A percentile compares a stretch with the other conserved stretches of the same genome.
Conservation (phyloP, 805 yeast genomes). For the Wickerhamiella kurtzmanii region DNA sequence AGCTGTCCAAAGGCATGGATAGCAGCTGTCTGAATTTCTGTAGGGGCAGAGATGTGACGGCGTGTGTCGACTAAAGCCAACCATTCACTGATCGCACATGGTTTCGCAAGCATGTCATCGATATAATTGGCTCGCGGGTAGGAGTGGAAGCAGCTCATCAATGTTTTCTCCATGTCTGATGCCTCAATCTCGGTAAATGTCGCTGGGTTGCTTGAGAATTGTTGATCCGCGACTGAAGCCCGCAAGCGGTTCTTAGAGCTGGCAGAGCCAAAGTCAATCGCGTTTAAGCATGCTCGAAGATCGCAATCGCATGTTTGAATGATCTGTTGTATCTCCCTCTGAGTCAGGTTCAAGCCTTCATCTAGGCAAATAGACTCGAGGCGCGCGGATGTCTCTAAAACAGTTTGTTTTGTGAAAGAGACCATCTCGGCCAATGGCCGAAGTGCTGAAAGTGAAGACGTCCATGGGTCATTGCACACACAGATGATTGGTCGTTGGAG, state of each 20-base stretch:
- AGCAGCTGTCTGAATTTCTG: conserved; percentile 12
- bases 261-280: conserved; percentile 49
- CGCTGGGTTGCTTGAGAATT: background rate
- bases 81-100: conserved; percentile 62
- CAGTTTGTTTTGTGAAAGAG: conserved; percentile 46
- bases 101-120: conserved; percentile 36
- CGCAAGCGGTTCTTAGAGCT: background rate
- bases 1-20: conserved; percentile 50
- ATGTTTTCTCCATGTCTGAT: conserved; percentile 46
- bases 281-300: conserved; percentile 71
- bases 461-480: conserved; percentile 77
- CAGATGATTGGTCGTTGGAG: conserved; percentile 78
- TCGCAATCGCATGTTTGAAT: conserved; percentile 68
- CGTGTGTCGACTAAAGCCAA: conserved; percentile 48
- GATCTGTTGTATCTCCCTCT: conserved; percentile 45
- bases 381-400: conserved; percentile 33
- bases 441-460: conserved; percentile 58
- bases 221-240: background rate
- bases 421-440: conserved; percentile 64
- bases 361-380: conserved; percentile 37
- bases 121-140: conserved; percentile 50
- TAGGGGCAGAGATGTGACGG: background rate
- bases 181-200: conserved; percentile 58
- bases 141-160: conserved; percentile 52
- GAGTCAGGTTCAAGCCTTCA: conserved; percentile 40